Base-by-base conservation (phyloP, 106 monocot species). In the Allium cepa region DNA sequence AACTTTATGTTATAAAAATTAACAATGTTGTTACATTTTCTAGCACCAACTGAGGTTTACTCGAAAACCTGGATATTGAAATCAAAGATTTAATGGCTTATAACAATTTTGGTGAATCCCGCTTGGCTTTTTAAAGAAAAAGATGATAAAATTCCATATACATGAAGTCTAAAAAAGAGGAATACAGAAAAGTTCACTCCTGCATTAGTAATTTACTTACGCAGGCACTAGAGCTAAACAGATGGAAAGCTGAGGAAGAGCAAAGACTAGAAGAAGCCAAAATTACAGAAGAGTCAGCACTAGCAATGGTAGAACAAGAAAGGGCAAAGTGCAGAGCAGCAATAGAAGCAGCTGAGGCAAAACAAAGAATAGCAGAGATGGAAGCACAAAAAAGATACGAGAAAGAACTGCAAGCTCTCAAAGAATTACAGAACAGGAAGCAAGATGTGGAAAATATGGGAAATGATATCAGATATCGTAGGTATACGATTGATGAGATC, bases 191-290 rank as follows among this genome's bases (percentile, higher is more conserved):
- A 22, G 22, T 22, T 22, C 22, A 22, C 22, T 22, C 22, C 22
- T 22, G 1, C 22, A 22, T 22, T 22, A 22, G 22, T 22, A 22
- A 22, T 22, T 22, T 22, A 22, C 1, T 6, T 69, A 11, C 11
- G 69, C 69, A 22, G 22, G 69, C 62, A 8, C 13, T 62, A 1
- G 76, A 76, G 49, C 70, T 76, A 10, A 11, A 56, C 15, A 61
- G 45, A 7, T 77, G 77, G 77, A 77, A 77, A 71, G 17, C 56
- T 5, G 77, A 77, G 58, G 77, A 77, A 66, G 77, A 64, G 57
- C 77, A 71, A 16, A 77, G 50, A 16, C 53, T 71, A 4, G 77
- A 77, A 56, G 77, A 71, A 59, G 71, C 77, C 10, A 26, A 45
- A 16, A 57, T 26, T 12, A 48, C 64, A 17, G 71, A 77, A 62